A percentile compares a stretch with the other conserved stretches of the same genome.
These are phyloP conservation scores for Neofusicoccum kwambonambiense DNA, from an alignment of 2,329 filamentous ascomycete genomes.

Conservation along the genomic window DNA sequence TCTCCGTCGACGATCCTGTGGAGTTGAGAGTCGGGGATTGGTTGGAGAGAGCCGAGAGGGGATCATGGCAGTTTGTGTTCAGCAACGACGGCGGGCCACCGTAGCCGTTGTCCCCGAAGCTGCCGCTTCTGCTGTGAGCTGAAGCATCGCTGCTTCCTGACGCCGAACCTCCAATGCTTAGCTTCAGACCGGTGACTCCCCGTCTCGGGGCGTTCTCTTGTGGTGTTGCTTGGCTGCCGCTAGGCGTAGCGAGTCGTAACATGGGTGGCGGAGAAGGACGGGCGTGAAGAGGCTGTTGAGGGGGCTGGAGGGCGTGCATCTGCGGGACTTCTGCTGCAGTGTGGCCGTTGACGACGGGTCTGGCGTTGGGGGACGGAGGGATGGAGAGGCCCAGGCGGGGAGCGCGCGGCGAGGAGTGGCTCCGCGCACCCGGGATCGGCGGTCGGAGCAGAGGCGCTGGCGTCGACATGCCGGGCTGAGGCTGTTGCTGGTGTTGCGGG, in stretches of 20 bases:
- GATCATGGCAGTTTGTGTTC: conserved; percentile 9
- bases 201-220: conserved; percentile 60
- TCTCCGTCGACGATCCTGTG: conserved; percentile 71
- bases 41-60: conserved; percentile 14
- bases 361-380: conserved; percentile 78
- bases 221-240: conserved; percentile 73
- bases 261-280: conserved; percentile 57
- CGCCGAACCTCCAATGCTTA: conserved; percentile 57
- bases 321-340: conserved; percentile 33
- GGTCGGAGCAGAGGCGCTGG: conserved; percentile 79
- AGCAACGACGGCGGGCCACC: conserved; percentile 44
- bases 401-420: conserved; percentile 60
- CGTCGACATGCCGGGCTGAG: conserved; percentile 60
- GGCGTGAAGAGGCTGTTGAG: neutral
- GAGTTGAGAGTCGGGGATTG: conserved; percentile 56
- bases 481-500: conserved; percentile 13
- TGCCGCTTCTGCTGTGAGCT: conserved; percentile 78
- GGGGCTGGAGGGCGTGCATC: conserved; percentile 52
- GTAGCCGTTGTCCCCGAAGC: conserved; percentile 74
- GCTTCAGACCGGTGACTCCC: conserved; percentile 44
- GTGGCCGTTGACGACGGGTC: conserved; percentile 68
- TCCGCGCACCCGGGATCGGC: conserved; percentile 67
- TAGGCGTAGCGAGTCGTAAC: conserved; percentile 81
- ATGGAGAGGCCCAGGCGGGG: conserved; percentile 87
- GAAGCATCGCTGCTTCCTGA: conserved; percentile 79